A percentile compares a stretch with the other conserved stretches of the same genome.
phyloP scores from a whole-genome alignment of 176 grass and related monocot genomes.

The Carex littledalei region DNA sequence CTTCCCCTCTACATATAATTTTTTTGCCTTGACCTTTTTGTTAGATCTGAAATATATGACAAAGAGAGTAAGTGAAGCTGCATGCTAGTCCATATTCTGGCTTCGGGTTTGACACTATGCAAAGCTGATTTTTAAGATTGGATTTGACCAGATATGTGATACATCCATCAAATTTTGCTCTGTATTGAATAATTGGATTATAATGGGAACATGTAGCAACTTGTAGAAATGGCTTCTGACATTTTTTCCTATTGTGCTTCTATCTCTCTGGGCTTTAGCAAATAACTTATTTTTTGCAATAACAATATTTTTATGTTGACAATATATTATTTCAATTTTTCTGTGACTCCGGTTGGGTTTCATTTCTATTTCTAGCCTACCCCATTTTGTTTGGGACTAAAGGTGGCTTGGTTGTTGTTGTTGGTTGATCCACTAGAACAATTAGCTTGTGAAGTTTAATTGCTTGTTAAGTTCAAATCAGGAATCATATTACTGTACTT shows the following conservation, averaged over 20 bases:
- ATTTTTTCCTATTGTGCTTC: not conserved
- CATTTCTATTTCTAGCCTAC: too few relatives aligned
- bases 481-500: not conserved
- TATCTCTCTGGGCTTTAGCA: not conserved
- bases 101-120: not conserved
- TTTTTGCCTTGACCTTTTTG: constrained; percentile 34
- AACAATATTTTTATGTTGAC: not conserved
- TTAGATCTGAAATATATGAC: constrained; percentile 41
- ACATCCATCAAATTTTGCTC: not conserved
- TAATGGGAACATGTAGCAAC: not conserved
- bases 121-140: not conserved
- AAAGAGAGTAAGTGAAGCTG: constrained; percentile 39
- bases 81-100: not conserved
- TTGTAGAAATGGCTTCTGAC: not conserved
- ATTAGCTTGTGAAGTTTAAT: not conserved
- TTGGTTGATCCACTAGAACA: not conserved
- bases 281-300: not conserved
- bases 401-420: too few relatives aligned
- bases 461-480: not conserved
- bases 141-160: not conserved
- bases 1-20: not conserved
- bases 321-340: not conserved
- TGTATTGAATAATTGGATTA: constrained; percentile 18
- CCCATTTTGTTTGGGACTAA: too few relatives aligned
- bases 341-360: too few relatives aligned